Evolutionary conservation across 164 flowering plant genomes (phyloP).

Genomic region (Malania oleifera): DNA sequence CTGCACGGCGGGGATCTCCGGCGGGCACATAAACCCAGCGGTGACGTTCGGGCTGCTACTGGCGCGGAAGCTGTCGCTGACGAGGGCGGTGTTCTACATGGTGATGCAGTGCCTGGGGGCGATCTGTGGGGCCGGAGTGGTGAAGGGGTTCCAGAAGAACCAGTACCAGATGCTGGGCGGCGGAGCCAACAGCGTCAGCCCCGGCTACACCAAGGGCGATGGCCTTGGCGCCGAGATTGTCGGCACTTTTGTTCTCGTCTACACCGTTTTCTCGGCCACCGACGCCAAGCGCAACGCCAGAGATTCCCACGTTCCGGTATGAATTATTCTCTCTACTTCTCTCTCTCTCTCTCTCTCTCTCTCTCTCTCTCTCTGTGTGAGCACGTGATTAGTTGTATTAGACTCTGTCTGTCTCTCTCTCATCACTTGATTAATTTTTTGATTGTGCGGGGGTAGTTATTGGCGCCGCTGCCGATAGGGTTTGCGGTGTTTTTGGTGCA

Average conservation of each 20-base stretch:
- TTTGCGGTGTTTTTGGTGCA: slow-evolving; percentile 9
- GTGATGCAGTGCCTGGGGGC: too few species aligned
- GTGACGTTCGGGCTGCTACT: too few species aligned
- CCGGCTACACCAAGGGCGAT: slow-evolving; percentile 7
- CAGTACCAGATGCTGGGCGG: slow-evolving; percentile 4
- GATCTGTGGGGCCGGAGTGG: slow-evolving; percentile 7
- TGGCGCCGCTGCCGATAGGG: slow-evolving; percentile 5
- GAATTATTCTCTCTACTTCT: too few species aligned
- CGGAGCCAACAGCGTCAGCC: background rate
- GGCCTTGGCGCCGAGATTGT: slow-evolving; percentile 9
- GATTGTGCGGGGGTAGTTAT: too few species aligned
- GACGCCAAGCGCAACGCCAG: slow-evolving; percentile 5
- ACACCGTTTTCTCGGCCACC: too few species aligned
- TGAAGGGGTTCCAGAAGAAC: slow-evolving; percentile 4
- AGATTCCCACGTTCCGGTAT: slow-evolving; percentile 5
- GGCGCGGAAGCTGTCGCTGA: too few species aligned
- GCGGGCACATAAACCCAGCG: slow-evolving; percentile 8
- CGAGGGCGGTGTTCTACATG: too few species aligned
- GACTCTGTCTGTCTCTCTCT: too few species aligned
- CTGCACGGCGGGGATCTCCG: slow-evolving; percentile 5
- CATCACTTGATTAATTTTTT: too few species aligned
- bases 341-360: too few species aligned
- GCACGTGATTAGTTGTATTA: too few species aligned
- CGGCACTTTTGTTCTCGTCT: too few species aligned
- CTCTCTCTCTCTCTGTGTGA: background rate